Percentiles rank a stretch among this genome's conserved stretches.
Conservation (phyloP, 2,329 filamentous ascomycete species). For the Macrophomina tecta region DNA sequence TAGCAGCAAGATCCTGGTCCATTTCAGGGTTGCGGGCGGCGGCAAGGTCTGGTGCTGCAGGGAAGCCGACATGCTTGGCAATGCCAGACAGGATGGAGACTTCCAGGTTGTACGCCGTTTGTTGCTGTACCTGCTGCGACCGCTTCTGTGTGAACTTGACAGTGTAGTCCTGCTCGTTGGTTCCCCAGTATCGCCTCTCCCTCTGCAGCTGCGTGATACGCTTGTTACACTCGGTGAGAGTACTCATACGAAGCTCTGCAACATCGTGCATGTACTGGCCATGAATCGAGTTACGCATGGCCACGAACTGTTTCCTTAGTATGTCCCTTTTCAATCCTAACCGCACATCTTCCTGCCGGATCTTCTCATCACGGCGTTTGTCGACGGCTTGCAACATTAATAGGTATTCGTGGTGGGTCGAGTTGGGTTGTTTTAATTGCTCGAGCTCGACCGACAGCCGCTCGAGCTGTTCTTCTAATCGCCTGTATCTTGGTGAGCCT, state of each 20-base stretch:
- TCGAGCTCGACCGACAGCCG: slow-evolving; percentile 74
- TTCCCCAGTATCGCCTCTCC: slow-evolving; percentile 78
- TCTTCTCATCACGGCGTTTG: slow-evolving; percentile 79
- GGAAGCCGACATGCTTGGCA: slow-evolving; percentile 95
- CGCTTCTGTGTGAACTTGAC: slow-evolving; percentile 79
- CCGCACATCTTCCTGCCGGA: slow-evolving; percentile 76
- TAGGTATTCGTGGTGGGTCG: slow-evolving; percentile 86
- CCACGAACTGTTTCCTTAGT: slow-evolving; percentile 47
- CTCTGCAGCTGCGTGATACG: slow-evolving; percentile 94
- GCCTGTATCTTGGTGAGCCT: slow-evolving; percentile 54
- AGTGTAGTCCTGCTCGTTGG: slow-evolving; percentile 80
- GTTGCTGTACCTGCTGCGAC: slow-evolving; percentile 79
- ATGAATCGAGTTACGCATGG: slow-evolving; percentile 25
- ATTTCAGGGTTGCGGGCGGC: slow-evolving; percentile 75
- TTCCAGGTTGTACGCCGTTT: slow-evolving; percentile 91
- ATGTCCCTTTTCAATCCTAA: slow-evolving; percentile 76
- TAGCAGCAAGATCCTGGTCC: slow-evolving; percentile 86
- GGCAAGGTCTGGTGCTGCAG: slow-evolving; percentile 84
- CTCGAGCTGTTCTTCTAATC: slow-evolving; percentile 87
- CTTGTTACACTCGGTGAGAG: slow-evolving; percentile 80
- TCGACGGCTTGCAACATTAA: slow-evolving; percentile 89
- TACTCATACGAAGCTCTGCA: slow-evolving; percentile 79
- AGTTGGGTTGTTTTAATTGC: slow-evolving; percentile 63
- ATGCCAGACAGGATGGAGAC: slow-evolving; percentile 89
- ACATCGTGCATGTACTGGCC: slow-evolving; percentile 48